These are phyloP conservation scores for Alternaria burnsii DNA, from an alignment of 2,329 filamentous ascomycete genomes.

Conservation along the genomic window DNA sequence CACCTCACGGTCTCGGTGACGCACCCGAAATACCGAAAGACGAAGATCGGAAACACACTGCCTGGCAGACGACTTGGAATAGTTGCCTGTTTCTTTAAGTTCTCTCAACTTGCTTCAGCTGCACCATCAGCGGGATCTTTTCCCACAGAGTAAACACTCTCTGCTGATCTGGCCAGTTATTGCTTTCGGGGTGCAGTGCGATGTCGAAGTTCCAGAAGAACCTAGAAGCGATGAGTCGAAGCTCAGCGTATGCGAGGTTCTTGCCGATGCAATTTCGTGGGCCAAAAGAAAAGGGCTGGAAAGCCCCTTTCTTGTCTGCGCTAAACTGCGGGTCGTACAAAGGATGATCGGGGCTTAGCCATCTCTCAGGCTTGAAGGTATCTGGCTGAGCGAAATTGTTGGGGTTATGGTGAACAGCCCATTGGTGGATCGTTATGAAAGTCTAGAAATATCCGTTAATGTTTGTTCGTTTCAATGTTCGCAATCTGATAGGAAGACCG, in stretches of 20 bases:
- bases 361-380: slow-evolving; percentile 35
- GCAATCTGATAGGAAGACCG: neutral
- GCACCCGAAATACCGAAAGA: fast-evolving
- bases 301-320: slow-evolving; percentile 37
- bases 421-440: slow-evolving; percentile 22
- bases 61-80: fast-evolving
- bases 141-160: neutral
- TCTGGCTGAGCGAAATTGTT: slow-evolving; percentile 33
- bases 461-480: fast-evolving
- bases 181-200: slow-evolving; percentile 5
- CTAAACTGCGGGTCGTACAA: slow-evolving; percentile 22
- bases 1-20: fast-evolving
- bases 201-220: slow-evolving; percentile 53
- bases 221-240: slow-evolving; percentile 50
- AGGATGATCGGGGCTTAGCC: slow-evolving; percentile 17
- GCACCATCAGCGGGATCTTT: neutral
- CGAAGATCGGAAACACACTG: fast-evolving
- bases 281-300: slow-evolving; percentile 35
- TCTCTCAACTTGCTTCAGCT: neutral
- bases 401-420: slow-evolving; percentile 22
- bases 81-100: neutral
- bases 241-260: slow-evolving; percentile 49
- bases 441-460: neutral
- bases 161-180: neutral
- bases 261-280: slow-evolving; percentile 27